Evolutionary conservation across 495 filamentous ascomycete genomes (phyloP).

Genomic region (Lophium mytilinum): DNA sequence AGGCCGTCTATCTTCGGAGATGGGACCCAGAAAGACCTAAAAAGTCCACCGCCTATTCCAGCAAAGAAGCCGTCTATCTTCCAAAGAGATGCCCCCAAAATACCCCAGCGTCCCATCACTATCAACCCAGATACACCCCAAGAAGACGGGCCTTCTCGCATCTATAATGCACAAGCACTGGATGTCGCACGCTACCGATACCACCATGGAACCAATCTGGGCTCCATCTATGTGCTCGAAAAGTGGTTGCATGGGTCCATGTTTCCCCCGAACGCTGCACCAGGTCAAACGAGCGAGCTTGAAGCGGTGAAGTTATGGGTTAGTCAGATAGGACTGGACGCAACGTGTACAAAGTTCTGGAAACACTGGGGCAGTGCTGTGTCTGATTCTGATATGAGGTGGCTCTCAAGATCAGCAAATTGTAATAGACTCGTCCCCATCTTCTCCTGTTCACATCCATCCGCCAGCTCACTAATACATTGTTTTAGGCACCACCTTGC

Average conservation of each 20-base stretch:
- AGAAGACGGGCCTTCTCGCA: slow-evolving; percentile 21
- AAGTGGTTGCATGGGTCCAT: slow-evolving; percentile 42
- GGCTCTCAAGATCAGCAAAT: slow-evolving; percentile 38
- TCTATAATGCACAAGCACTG: slow-evolving; percentile 31
- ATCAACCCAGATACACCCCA: slow-evolving; percentile 2
- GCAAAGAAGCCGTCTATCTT: background rate
- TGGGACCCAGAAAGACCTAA: no score
- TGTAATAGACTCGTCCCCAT: slow-evolving; percentile 20
- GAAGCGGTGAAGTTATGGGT: slow-evolving; percentile 39
- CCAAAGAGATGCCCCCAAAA: slow-evolving; percentile 2
- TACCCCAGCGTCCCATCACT: slow-evolving; percentile 10
- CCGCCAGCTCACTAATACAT: background rate
- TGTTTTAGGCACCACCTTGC: slow-evolving; percentile 40
- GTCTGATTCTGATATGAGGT: slow-evolving; percentile 39
- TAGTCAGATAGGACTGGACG: slow-evolving; percentile 36
- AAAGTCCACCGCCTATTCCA: background rate
- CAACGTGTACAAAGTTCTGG: slow-evolving; percentile 43
- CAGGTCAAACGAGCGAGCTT: slow-evolving; percentile 38
- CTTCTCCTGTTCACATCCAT: background rate
- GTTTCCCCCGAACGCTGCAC: slow-evolving; percentile 32
- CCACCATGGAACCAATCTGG: slow-evolving; percentile 50
- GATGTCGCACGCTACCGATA: slow-evolving; percentile 48
- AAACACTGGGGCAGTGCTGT: slow-evolving; percentile 42
- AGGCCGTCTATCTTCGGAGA: background rate
- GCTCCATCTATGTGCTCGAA: slow-evolving; percentile 49